phyloP scores from a whole-genome alignment of 1,139 yeast species.

The Barnettozyma hawaiiensis region DNA sequence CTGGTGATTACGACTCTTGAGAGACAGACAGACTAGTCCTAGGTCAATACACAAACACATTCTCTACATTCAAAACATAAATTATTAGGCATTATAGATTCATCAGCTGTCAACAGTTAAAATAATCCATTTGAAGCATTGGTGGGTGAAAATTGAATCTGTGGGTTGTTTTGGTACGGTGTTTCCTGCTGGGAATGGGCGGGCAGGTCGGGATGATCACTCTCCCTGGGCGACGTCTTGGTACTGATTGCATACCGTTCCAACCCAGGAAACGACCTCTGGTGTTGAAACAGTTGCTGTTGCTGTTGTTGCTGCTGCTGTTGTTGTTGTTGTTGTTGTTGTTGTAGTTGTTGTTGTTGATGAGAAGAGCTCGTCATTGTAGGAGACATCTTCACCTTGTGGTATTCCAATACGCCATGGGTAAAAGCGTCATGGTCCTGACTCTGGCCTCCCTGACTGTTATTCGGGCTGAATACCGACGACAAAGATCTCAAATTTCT shows the following conservation, averaged over 20 bases:
- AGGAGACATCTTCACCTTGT: not conserved
- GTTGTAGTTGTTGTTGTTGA: not conserved
- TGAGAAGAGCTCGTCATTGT: not conserved
- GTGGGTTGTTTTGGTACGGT: not conserved
- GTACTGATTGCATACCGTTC: constrained; percentile 1
- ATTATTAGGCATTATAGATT: not conserved
- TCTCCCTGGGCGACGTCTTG: not conserved
- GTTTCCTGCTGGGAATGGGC: not conserved
- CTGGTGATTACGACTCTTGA: constrained; percentile 21
- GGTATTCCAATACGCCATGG: not conserved
- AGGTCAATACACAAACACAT: no score
- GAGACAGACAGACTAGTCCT: no score
- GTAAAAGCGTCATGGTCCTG: not conserved
- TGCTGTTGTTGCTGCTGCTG: not conserved
- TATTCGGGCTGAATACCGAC: not conserved
- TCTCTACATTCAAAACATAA: not conserved
- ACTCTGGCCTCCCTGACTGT: not conserved
- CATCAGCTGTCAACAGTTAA: not conserved
- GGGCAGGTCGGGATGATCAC: not conserved
- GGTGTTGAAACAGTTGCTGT: not conserved
- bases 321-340: not conserved
- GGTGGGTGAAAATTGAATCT: not conserved
- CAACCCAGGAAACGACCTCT: constrained; percentile 1
- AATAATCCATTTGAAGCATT: not conserved
- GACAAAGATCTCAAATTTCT: not conserved